A percentile compares a stretch with the other conserved stretches of the same genome.
Evolutionary conservation across 345 rosid species (phyloP).

Genomic region (Sonneratia alba): DNA sequence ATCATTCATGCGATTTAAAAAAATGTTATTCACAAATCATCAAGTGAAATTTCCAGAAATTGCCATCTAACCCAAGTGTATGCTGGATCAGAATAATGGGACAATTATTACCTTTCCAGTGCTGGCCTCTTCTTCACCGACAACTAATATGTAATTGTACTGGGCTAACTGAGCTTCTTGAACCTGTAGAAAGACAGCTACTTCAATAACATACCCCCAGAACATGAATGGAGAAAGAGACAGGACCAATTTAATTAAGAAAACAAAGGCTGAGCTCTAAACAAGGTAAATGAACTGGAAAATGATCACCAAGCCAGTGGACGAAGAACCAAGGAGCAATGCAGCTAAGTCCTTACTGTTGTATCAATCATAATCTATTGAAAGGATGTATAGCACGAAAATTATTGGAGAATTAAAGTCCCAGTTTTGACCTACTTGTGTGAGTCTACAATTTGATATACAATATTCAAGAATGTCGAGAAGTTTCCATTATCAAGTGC

Average conservation of each 20-base stretch:
- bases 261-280: no score
- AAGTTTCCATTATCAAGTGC: not conserved
- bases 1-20: no score
- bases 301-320: not conserved
- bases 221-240: not conserved
- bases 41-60: no score
- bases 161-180: constrained; percentile 94
- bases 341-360: not conserved
- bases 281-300: no score
- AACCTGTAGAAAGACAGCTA: constrained; percentile 36
- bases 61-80: not conserved
- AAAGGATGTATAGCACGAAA: not conserved
- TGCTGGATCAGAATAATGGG: not conserved
- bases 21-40: not conserved
- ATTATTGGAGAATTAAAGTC: not conserved
- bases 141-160: constrained; percentile 89
- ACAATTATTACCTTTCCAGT: constrained; percentile 52
- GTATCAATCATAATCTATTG: not conserved
- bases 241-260: no score
- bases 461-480: not conserved
- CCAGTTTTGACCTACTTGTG: not conserved
- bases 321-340: not conserved
- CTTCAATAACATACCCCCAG: not conserved
- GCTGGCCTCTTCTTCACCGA: constrained; percentile 75
- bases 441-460: not conserved